Conservation (phyloP, 2,329 filamentous ascomycete species). For the Seiridium cupressi region DNA sequence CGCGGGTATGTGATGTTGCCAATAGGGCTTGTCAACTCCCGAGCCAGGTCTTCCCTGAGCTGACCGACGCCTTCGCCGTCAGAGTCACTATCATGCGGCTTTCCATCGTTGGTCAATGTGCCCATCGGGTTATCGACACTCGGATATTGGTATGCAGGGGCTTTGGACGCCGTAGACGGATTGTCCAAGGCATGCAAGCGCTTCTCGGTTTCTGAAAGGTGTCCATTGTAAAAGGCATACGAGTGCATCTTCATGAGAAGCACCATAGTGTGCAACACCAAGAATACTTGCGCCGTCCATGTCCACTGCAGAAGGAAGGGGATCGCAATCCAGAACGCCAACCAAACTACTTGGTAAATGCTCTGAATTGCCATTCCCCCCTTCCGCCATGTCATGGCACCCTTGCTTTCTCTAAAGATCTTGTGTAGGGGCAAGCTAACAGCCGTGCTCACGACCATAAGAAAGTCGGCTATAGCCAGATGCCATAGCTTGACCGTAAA, state of each 20-base stretch:
- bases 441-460: conserved; percentile 78
- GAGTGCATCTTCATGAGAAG: conserved; percentile 99
- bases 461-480: conserved; percentile 75
- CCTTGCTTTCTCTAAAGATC: conserved; percentile 53
- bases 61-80: conserved; percentile 53
- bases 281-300: conserved; percentile 96
- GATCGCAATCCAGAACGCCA: conserved; percentile 77
- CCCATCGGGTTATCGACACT: conserved; percentile 54
- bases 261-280: conserved; percentile 85
- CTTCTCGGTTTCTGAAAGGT: conserved; percentile 83
- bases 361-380: conserved; percentile 83
- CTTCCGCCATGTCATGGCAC: conserved; percentile 68
- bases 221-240: conserved; percentile 97
- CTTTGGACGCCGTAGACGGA: conserved; percentile 67
- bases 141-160: conserved; percentile 75
- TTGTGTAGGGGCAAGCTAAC: conserved; percentile 73
- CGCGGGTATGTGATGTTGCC: conserved; percentile 86
- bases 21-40: conserved; percentile 86
- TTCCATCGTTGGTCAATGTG: conserved; percentile 19
- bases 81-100: conserved; percentile 37
- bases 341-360: conserved; percentile 75
- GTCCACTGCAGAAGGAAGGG: conserved; percentile 88
- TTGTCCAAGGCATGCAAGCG: conserved; percentile 77
- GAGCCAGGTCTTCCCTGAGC: conserved; percentile 82
- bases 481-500: conserved; percentile 90